These are phyloP conservation scores for Pichia sp. DNA, from an alignment of 1,139 yeast species.

Conservation along the genomic window DNA sequence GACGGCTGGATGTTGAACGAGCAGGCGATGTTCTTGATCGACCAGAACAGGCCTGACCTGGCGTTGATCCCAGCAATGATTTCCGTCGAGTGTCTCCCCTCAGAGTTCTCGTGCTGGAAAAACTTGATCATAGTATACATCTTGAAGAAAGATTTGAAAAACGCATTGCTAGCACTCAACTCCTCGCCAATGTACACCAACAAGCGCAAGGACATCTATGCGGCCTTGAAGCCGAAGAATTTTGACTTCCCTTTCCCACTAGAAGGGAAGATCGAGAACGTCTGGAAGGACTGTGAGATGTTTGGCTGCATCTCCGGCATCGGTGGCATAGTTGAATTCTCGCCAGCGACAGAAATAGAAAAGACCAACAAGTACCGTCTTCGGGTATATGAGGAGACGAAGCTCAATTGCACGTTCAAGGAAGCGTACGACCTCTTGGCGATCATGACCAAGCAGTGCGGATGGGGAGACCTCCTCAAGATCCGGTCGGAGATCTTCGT, in stretches of 20 bases:
- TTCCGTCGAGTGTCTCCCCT: conserved; percentile 77
- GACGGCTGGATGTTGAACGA: conserved; percentile 56
- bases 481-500: conserved; percentile 83
- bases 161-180: conserved; percentile 77
- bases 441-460: conserved; percentile 50
- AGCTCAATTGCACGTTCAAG: conserved; percentile 73
- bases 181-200: conserved; percentile 89
- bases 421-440: conserved; percentile 79
- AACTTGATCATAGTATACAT: conserved; percentile 70
- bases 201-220: conserved; percentile 54
- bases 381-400: conserved; percentile 66
- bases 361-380: conserved; percentile 64
- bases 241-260: conserved; percentile 73
- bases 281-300: conserved; percentile 45
- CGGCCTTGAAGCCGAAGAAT: conserved; percentile 64
- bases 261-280: conserved; percentile 58
- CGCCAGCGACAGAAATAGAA: conserved; percentile 40
- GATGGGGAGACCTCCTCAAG: conserved; percentile 86
- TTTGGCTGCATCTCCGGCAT: conserved; percentile 54
- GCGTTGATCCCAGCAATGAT: conserved; percentile 72
- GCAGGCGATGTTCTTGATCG: conserved; percentile 70
- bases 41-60: conserved; percentile 61
- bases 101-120: conserved; percentile 84
- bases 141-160: conserved; percentile 61
- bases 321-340: conserved; percentile 44